Percentiles rank a stretch among this genome's conserved stretches.
Conservation (phyloP, 139 green algal genomes). For the Parachlorella kessleri region DNA sequence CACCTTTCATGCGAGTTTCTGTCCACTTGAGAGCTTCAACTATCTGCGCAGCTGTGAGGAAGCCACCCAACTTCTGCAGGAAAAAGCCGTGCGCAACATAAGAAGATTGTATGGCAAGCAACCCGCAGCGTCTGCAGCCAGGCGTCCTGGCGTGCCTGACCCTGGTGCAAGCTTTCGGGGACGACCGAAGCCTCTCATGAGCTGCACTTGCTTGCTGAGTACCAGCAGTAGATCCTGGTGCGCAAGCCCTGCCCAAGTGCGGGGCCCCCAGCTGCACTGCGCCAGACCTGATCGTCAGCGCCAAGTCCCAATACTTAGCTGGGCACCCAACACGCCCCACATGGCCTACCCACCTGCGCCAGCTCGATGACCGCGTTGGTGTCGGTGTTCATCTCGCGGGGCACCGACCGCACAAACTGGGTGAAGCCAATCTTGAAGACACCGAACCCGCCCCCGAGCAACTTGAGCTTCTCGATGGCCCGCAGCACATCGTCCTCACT, state of each 20-base stretch:
- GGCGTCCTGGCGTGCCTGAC: background rate
- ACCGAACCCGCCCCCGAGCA: conserved; percentile 76
- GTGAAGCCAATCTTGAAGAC: conserved; percentile 66
- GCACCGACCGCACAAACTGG: conserved; percentile 74
- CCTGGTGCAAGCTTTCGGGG: background rate
- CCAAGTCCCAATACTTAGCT: conserved; percentile 7
- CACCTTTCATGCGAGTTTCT: background rate
- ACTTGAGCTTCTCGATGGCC: conserved; percentile 81
- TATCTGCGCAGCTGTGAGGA: background rate
- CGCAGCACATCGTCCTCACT: conserved; percentile 75
- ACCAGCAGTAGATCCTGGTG: too few species aligned
- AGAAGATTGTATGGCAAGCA: too few species aligned
- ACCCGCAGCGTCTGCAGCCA: background rate
- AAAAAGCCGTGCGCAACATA: background rate
- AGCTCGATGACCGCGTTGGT: conserved; percentile 73
- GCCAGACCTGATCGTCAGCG: background rate
- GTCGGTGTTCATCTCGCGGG: conserved; percentile 87
- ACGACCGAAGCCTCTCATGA: background rate
- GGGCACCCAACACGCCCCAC: background rate
- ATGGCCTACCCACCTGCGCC: conserved; percentile 48
- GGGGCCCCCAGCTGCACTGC: background rate
- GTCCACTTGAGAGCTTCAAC: background rate
- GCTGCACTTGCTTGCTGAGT: too few species aligned
- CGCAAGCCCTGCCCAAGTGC: background rate
- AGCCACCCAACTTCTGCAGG: background rate